Conservation (phyloP, 2,329 filamentous ascomycete genomes). For the Penicillium sp. region DNA sequence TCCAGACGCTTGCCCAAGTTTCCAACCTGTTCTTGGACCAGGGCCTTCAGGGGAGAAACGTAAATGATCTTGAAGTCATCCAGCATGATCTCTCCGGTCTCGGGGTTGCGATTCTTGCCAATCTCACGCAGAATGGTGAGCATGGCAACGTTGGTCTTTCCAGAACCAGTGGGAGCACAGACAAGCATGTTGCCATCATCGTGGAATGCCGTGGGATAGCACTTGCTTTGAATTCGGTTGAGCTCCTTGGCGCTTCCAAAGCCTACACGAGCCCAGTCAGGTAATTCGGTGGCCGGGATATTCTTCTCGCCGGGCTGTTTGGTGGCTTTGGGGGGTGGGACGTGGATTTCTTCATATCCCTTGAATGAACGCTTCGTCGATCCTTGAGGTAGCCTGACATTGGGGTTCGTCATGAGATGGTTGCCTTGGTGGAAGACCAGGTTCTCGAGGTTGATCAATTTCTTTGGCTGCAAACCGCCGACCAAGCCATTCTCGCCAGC, state of each 20-base stretch:
- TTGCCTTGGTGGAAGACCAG: slow-evolving; percentile 97
- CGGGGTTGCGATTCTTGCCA: slow-evolving; percentile 86
- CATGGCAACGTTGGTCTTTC: slow-evolving; percentile 99
- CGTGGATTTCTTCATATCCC: slow-evolving; percentile 97
- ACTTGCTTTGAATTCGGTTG: slow-evolving; percentile 95
- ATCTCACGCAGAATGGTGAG: slow-evolving; percentile 94
- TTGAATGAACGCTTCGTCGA: slow-evolving; percentile 96
- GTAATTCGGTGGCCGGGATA: slow-evolving; percentile 84
- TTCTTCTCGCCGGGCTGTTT: slow-evolving; percentile 78
- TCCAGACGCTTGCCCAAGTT: slow-evolving; percentile 93
- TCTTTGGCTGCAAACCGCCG: slow-evolving; percentile 83
- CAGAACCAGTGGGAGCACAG: slow-evolving; percentile 94
- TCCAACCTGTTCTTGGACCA: slow-evolving; percentile 97
- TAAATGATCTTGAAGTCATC: slow-evolving; percentile 99
- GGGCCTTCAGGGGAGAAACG: slow-evolving; percentile 91
- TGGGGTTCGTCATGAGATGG: slow-evolving; percentile 99
- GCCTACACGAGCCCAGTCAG: slow-evolving; percentile 85
- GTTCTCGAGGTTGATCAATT: slow-evolving; percentile 91
- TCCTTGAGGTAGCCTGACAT: slow-evolving; percentile 88
- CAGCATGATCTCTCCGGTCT: slow-evolving; percentile 91
- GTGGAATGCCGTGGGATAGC: slow-evolving; percentile 86
- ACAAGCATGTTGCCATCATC: slow-evolving; percentile 98
- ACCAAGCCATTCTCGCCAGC: slow-evolving; percentile 68
- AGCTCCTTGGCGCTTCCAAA: slow-evolving; percentile 86
- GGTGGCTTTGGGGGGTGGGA: slow-evolving; percentile 88